Evolutionary conservation across 75 land plant genomes (phyloP), one percentile per base, ranked within the genome.

Genomic region (Ceratopteris richardii): DNA sequence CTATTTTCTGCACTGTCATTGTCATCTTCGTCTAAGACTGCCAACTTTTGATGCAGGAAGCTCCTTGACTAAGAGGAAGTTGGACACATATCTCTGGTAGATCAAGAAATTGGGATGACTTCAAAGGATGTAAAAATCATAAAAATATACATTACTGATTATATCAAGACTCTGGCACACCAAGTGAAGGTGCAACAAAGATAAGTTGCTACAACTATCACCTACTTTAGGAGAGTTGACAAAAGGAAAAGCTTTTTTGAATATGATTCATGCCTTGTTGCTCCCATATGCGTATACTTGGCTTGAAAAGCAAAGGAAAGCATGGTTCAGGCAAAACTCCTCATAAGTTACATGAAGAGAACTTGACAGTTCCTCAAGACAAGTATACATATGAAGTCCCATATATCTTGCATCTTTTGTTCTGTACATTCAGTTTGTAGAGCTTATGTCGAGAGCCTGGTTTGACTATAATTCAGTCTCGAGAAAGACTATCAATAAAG

Each of bases 301-400:
- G 97, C 97, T 31, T 73, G 95, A 63, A 92, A 92, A 66, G 97
- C 90, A 63, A 95, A 92, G 65, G 97, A 92, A 62, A 85, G 90
- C 75, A 88, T 95, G 0, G 80, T 88, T 31, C 95, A 82, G 65
- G 95, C 94, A 31, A 82, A 84, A 65, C 84, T 82, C 44, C 82
- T 92, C 33, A 77, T 78, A 25, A 80, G 79, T 72, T 88, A 85
- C 80, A 78, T 73, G 56, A 92, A 75, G 59, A 85, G 78, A 77
- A 27, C 65, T 40, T 56, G 93, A 44, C 50, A 9, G 33, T 66
- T 33, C 66, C 48, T 29, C 60, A 63, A 66, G 82, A 78, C 59
- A 83, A 67, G 54, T 77, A 77, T 50, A 55, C 61, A 2, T 89
- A 66, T 58, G 98, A 89, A 44, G 79, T 88, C 51, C 86, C 91